These are phyloP conservation scores for Fusarium sp. DNA, from an alignment of 2,329 filamentous ascomycete genomes.

Conservation along the genomic window DNA sequence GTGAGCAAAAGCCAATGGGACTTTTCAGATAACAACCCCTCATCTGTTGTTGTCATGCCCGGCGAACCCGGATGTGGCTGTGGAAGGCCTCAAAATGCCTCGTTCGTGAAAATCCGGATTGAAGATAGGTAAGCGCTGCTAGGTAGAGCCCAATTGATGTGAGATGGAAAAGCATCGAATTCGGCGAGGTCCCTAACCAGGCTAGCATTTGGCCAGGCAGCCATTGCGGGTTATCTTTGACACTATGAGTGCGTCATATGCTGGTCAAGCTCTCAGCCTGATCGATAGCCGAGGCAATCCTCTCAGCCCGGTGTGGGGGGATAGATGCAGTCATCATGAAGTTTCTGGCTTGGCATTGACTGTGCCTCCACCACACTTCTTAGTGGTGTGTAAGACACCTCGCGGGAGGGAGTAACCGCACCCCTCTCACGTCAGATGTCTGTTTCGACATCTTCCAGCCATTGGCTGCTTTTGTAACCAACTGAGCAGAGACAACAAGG, in stretches of 20 bases:
- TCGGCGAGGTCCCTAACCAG: neutral
- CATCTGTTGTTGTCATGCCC: neutral
- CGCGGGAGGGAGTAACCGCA: neutral
- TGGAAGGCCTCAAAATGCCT: constrained; percentile 9
- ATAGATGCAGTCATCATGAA: neutral
- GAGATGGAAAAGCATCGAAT: neutral
- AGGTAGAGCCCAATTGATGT: neutral
- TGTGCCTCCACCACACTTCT: neutral
- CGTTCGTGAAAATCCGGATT: neutral
- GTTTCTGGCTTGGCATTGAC: neutral
- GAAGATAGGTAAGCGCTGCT: neutral
- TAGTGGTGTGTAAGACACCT: neutral
- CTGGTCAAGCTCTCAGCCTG: neutral
- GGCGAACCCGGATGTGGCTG: neutral
- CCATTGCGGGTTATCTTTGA: neutral
- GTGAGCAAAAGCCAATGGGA: neutral
- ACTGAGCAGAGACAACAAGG: neutral
- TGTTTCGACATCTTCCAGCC: neutral
- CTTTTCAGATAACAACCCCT: neutral
- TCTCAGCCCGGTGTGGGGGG: neutral
- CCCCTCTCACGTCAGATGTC: neutral
- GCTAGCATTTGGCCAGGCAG: neutral
- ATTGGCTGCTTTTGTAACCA: neutral
- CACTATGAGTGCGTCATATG: neutral
- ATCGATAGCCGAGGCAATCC: neutral